Evolutionary conservation across 2,329 filamentous ascomycete genomes (phyloP).

Genomic region (Aspergillus niger): DNA sequence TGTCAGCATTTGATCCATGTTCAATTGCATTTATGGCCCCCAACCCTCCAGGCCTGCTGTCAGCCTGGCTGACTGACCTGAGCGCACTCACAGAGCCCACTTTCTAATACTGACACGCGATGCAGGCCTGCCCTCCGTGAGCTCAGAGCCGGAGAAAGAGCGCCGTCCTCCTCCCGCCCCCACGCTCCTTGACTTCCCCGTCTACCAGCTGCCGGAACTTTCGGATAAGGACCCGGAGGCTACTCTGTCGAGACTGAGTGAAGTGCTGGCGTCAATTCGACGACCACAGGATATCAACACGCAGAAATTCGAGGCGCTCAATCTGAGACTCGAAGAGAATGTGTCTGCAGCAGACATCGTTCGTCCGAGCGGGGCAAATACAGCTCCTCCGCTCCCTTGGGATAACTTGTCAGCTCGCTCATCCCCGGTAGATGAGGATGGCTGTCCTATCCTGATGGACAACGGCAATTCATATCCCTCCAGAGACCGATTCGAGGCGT

Average conservation of each 20-base stretch:
- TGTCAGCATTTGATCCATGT: background rate
- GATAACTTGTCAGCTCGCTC: slow-evolving; percentile 20
- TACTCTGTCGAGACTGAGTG: slow-evolving; percentile 43
- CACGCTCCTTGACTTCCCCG: slow-evolving; percentile 56
- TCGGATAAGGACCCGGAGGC: slow-evolving; percentile 36
- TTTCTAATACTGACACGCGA: slow-evolving; percentile 18
- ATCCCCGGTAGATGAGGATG: slow-evolving; percentile 22
- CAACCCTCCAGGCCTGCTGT: background rate
- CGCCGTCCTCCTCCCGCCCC: slow-evolving; percentile 53
- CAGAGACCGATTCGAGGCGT: slow-evolving; percentile 51
- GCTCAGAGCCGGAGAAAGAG: slow-evolving; percentile 42
- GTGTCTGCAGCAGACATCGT: slow-evolving; percentile 41
- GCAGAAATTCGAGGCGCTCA: slow-evolving; percentile 44
- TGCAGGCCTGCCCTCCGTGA: slow-evolving; percentile 35
- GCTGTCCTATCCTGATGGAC: slow-evolving; percentile 42
- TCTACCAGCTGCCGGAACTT: slow-evolving; percentile 44
- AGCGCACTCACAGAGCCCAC: background rate
- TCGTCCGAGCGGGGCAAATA: slow-evolving; percentile 34
- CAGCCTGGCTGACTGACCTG: background rate
- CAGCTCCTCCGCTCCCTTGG: slow-evolving; percentile 45
- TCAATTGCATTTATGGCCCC: background rate
- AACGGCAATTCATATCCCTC: slow-evolving; percentile 53
- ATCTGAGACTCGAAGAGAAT: slow-evolving; percentile 42
- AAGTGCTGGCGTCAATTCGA: slow-evolving; percentile 47
- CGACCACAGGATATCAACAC: slow-evolving; percentile 44